Evolutionary conservation across 768 basidiomycete genomes (phyloP).

Genomic region (Serpula lacrymans): DNA sequence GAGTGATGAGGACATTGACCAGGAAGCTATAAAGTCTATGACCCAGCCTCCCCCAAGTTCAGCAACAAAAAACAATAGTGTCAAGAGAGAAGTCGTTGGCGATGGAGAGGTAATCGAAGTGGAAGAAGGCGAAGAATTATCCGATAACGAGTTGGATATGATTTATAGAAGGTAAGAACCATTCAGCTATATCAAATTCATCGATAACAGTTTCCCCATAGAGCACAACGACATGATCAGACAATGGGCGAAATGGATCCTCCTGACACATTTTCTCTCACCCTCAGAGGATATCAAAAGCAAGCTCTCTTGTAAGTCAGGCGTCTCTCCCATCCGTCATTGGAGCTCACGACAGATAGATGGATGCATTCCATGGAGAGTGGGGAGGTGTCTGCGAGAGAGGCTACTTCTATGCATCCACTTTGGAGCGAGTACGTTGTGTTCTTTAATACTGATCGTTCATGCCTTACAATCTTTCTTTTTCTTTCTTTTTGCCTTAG

Average conservation of each 20-base stretch:
- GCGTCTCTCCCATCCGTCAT: not conserved
- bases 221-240: conserved; percentile 81
- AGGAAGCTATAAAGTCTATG: conserved; percentile 41
- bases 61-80: conserved; percentile 34
- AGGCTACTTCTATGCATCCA: conserved; percentile 80
- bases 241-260: conserved; percentile 82
- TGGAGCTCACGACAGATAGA: conserved; percentile 32
- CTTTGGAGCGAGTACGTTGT: conserved; percentile 88
- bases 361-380: conserved; percentile 93
- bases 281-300: conserved; percentile 85
- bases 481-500: conserved; percentile 32
- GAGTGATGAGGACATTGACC: conserved; percentile 32
- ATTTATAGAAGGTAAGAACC: conserved; percentile 76
- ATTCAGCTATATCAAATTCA: not conserved
- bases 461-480: not conserved
- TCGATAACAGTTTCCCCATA: conserved; percentile 27
- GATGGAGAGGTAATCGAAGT: conserved; percentile 82
- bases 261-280: conserved; percentile 68
- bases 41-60: conserved; percentile 28
- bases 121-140: conserved; percentile 79
- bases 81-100: conserved; percentile 65
- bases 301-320: conserved; percentile 73
- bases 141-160: conserved; percentile 72
- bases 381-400: conserved; percentile 65
- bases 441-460: too few relatives aligned